phyloP scores from a whole-genome alignment of 140 eudicot species.

The Cichorium intybus region DNA sequence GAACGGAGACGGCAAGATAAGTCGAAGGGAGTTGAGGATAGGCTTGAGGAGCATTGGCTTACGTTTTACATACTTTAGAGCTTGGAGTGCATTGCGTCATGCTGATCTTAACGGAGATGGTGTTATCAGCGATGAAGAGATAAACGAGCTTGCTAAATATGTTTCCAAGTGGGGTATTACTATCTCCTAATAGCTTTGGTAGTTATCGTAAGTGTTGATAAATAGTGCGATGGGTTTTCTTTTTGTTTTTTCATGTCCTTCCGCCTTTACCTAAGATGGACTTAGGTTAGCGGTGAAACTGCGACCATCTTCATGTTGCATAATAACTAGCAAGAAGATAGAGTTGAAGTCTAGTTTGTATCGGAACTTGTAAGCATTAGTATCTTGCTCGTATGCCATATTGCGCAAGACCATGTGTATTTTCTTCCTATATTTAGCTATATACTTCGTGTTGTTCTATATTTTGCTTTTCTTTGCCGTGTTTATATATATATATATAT shows the following conservation, averaged over 20 bases:
- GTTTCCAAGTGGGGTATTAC: constrained; percentile 15
- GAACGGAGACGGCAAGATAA: constrained; percentile 34
- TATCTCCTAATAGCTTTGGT: not conserved
- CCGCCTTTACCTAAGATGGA: not conserved
- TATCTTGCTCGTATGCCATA: not conserved
- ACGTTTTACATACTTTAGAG: constrained; percentile 13
- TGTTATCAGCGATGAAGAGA: constrained; percentile 25
- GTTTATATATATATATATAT: no score
- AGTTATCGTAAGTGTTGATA: no score
- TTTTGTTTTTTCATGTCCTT: not conserved
- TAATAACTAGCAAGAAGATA: not conserved
- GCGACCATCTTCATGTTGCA: constrained; percentile 12
- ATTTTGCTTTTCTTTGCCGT: no score
- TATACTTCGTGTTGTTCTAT: no score
- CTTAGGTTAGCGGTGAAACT: not conserved
- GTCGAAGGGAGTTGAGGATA: constrained; percentile 27
- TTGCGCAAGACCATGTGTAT: not conserved
- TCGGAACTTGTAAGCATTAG: not conserved
- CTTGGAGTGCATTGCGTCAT: constrained; percentile 23
- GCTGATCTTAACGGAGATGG: constrained; percentile 36
- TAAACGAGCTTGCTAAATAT: constrained; percentile 26
- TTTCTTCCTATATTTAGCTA: not conserved
- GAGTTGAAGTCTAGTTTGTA: constrained; percentile 4
- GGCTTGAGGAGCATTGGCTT: constrained; percentile 28
- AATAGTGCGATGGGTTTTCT: no score